A percentile compares a stretch with the other conserved stretches of the same genome.
phyloP scores from a whole-genome alignment of 2,329 filamentous ascomycete species.

The Coleophoma crateriformis region DNA sequence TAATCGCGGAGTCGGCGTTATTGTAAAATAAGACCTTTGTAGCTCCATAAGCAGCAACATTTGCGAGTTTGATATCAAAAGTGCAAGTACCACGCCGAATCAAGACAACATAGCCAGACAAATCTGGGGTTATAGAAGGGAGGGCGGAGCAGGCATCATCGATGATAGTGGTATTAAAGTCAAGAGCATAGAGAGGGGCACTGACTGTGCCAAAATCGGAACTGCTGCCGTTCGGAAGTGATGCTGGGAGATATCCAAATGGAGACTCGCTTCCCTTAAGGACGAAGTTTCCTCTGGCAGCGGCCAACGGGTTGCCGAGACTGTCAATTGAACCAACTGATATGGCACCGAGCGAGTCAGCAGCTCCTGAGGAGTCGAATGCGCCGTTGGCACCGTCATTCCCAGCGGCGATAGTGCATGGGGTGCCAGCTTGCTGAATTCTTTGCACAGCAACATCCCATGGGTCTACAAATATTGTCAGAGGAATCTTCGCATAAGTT shows the following conservation, averaged over 20 bases:
- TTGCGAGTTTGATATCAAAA: slow-evolving; percentile 1
- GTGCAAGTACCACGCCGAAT: slow-evolving; percentile 5
- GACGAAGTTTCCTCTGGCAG: neutral
- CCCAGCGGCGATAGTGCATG: neutral
- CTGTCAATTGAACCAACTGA: neutral
- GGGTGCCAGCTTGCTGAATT: neutral
- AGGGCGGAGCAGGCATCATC: slow-evolving; percentile 3
- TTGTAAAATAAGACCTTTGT: neutral
- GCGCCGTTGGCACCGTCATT: neutral
- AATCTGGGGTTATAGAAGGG: neutral
- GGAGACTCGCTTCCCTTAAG: neutral
- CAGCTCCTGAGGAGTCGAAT: neutral
- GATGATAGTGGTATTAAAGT: neutral
- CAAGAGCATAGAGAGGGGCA: neutral
- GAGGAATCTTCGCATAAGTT: no score
- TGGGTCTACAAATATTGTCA: neutral
- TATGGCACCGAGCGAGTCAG: neutral
- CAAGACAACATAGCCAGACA: slow-evolving; percentile 4
- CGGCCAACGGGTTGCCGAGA: no score
- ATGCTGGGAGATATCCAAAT: neutral
- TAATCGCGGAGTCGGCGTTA: neutral
- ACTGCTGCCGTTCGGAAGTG: neutral
- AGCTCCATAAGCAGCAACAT: neutral
- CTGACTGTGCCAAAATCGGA: neutral
- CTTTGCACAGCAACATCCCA: neutral